Percentiles rank a stretch among this genome's conserved stretches.
Conservation (phyloP, 805 yeast genomes). For the Metschnikowia hibisci region DNA sequence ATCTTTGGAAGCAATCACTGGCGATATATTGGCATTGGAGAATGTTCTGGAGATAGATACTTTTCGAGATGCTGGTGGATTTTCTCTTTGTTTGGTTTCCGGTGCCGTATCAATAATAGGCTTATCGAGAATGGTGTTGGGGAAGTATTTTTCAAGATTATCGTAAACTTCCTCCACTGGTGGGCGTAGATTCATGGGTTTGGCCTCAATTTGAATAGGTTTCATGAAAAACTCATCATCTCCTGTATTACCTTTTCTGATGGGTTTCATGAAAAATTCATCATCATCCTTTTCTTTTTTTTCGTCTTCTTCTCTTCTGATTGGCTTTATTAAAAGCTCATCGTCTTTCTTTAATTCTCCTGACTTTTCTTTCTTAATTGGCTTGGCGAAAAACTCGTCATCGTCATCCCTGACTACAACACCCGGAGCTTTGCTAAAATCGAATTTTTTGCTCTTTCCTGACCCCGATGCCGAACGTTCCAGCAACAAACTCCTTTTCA, state of each 20-base stretch:
- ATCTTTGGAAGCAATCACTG: slow-evolving; percentile 24
- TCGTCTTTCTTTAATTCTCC: slow-evolving; percentile 10
- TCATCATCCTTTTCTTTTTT: slow-evolving; percentile 12
- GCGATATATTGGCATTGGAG: slow-evolving; percentile 41
- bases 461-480: slow-evolving; percentile 7
- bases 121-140: slow-evolving; percentile 85
- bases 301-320: slow-evolving; percentile 6
- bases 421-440: slow-evolving; percentile 70
- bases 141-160: slow-evolving; percentile 88
- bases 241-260: background rate
- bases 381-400: slow-evolving; percentile 10
- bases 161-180: slow-evolving; percentile 92
- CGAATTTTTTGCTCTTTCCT: slow-evolving; percentile 48
- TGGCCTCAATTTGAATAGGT: slow-evolving; percentile 8
- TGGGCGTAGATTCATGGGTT: slow-evolving; percentile 72
- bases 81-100: slow-evolving; percentile 34
- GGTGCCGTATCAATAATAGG: slow-evolving; percentile 78
- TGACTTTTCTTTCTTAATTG: background rate
- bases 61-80: slow-evolving; percentile 21
- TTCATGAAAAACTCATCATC: slow-evolving; percentile 19
- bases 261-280: slow-evolving; percentile 4
- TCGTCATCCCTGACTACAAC: slow-evolving; percentile 7
- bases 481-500: background rate
- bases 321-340: background rate
- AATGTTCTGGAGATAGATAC: slow-evolving; percentile 38